Conservation (phyloP, 2,329 filamentous ascomycete genomes). For the Tolypocladium ovalisporum region DNA sequence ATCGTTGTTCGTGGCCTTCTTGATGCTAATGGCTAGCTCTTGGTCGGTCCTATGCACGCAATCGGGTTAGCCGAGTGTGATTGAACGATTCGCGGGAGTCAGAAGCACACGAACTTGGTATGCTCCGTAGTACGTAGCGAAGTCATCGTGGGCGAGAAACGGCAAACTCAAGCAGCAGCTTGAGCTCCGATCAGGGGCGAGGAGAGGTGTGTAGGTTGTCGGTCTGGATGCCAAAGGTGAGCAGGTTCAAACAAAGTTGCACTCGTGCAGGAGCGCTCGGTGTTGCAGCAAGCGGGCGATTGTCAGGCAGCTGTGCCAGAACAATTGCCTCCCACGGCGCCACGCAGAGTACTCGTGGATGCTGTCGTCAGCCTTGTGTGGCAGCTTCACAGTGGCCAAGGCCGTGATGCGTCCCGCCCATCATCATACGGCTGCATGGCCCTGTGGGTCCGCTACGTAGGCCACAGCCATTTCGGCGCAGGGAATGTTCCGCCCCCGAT, state of each 20-base stretch:
- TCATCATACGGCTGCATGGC: background rate
- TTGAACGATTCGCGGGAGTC: background rate
- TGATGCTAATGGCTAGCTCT: conserved; percentile 59
- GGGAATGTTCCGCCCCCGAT: background rate
- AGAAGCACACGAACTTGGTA: conserved; percentile 19
- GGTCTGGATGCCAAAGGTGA: background rate
- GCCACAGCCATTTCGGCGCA: background rate
- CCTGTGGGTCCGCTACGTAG: background rate
- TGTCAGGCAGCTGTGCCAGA: background rate
- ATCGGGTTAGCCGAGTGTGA: background rate
- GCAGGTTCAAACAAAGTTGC: background rate
- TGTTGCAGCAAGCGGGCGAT: background rate
- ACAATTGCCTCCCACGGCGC: background rate
- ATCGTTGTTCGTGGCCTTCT: conserved; percentile 58
- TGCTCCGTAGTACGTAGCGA: conserved; percentile 23
- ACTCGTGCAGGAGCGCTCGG: background rate
- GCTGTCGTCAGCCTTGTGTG: conserved; percentile 6
- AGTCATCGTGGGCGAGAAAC: conserved; percentile 12
- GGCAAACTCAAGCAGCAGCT: conserved; percentile 2
- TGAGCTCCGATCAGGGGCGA: conserved; percentile 1
- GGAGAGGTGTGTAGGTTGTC: background rate
- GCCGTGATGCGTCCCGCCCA: background rate
- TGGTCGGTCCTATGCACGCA: conserved; percentile 45
- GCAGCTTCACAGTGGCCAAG: conserved; percentile 2
- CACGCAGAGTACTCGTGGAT: conserved; percentile 1